phyloP scores from a whole-genome alignment of 805 yeast species.

The Teunomyces gatunensis region DNA sequence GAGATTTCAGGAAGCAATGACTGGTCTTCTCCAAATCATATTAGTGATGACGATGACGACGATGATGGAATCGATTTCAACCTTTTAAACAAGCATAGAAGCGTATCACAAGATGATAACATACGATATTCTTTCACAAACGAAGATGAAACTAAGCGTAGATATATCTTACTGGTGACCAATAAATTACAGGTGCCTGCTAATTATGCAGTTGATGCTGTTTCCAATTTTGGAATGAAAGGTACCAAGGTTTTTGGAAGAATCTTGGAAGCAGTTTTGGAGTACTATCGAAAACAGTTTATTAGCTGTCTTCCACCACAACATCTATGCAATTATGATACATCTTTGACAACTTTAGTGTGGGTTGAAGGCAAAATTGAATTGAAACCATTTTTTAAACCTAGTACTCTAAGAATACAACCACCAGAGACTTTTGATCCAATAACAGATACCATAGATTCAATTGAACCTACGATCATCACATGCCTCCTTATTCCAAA shows the following conservation, averaged over 20 bases:
- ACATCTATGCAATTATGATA: slow-evolving; percentile 10
- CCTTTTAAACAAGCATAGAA: not conserved
- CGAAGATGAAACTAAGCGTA: slow-evolving; percentile 25
- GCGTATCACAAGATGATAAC: not conserved
- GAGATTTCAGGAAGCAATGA: not conserved
- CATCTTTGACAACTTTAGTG: slow-evolving; percentile 20
- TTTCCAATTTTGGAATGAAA: slow-evolving; percentile 17
- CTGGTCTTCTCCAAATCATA: not conserved
- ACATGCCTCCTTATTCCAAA: slow-evolving; percentile 20
- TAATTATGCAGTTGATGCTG: slow-evolving; percentile 2
- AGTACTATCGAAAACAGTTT: slow-evolving; percentile 10
- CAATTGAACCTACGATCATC: slow-evolving; percentile 14
- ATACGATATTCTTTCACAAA: slow-evolving; percentile 20
- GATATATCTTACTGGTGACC: slow-evolving; percentile 26
- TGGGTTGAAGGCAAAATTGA: slow-evolving; percentile 43
- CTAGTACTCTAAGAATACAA: slow-evolving; percentile 36
- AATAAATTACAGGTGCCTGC: slow-evolving; percentile 23
- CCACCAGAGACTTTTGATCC: slow-evolving; percentile 19
- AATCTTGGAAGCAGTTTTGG: slow-evolving; percentile 18
- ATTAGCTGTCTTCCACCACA: slow-evolving; percentile 7
- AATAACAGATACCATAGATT: slow-evolving; percentile 10
- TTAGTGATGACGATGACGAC: slow-evolving; percentile 9
- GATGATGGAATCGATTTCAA: slow-evolving; percentile 13
- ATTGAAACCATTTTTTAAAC: slow-evolving; percentile 37
- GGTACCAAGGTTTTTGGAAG: slow-evolving; percentile 26